phyloP scores from a whole-genome alignment of 495 filamentous ascomycete species.

The Corynascus novoguineensis region DNA sequence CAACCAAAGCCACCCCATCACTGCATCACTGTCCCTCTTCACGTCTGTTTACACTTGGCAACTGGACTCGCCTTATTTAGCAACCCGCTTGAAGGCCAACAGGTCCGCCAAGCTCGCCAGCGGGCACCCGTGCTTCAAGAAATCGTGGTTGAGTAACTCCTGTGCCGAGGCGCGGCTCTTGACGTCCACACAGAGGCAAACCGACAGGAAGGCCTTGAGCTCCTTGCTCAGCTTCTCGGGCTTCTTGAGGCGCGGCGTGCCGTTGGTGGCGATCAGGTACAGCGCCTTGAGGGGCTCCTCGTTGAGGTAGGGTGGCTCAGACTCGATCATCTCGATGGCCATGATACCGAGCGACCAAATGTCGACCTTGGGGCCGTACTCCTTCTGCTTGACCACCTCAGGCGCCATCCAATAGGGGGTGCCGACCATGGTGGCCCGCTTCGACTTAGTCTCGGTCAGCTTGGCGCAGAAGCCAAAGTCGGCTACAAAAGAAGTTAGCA shows the following conservation, averaged over 20 bases:
- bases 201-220: constrained; percentile 89
- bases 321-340: constrained; percentile 99
- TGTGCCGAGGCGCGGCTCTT: constrained; percentile 86
- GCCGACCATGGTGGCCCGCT: constrained; percentile 98
- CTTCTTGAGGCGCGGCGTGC: constrained; percentile 93
- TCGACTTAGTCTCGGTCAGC: constrained; percentile 91
- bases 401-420: constrained; percentile 99
- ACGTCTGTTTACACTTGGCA: background rate
- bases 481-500: constrained; percentile 45
- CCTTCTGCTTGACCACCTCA: constrained; percentile 98
- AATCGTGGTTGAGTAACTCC: constrained; percentile 77
- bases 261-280: constrained; percentile 96
- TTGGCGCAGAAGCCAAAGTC: constrained; percentile 99
- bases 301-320: constrained; percentile 94
- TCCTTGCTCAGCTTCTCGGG: constrained; percentile 95
- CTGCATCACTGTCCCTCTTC: background rate
- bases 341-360: constrained; percentile 99
- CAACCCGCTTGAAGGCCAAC: constrained; percentile 64
- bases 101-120: constrained; percentile 76
- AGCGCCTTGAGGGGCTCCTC: constrained; percentile 96
- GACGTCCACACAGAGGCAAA: constrained; percentile 94
- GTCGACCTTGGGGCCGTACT: constrained; percentile 96
- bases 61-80: too few relatives aligned
- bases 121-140: constrained; percentile 72
- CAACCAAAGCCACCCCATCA: too few relatives aligned